Conservation (phyloP, 768 basidiomycete genomes). For the Serendipita sp. region DNA sequence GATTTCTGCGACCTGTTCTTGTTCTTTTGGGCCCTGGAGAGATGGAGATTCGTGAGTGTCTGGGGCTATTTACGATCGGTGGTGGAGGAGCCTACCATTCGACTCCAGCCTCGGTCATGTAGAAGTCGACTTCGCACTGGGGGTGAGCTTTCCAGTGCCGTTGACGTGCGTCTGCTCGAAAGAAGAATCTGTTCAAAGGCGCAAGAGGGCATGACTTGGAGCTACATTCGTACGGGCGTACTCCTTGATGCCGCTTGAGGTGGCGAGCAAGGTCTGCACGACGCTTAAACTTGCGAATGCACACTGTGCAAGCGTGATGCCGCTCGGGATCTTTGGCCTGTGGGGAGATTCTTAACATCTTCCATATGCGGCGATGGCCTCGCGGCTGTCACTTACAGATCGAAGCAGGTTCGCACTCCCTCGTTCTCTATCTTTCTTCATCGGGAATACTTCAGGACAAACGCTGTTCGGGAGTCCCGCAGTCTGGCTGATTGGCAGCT, state of each 20-base stretch:
- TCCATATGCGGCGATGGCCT: not conserved
- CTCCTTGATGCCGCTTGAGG: not conserved
- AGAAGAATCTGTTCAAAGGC: not conserved
- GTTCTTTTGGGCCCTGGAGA: not conserved
- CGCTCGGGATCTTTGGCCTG: not conserved
- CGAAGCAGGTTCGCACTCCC: not conserved
- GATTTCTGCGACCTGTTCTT: not conserved
- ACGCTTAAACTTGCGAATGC: conserved; percentile 4
- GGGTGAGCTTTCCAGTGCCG: conserved; percentile 1
- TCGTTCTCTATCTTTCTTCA: conserved; percentile 1
- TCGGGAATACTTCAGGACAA: not conserved
- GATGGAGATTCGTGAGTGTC: not conserved
- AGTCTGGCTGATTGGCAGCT: not conserved
- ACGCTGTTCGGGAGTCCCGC: not conserved
- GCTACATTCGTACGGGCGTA: not conserved
- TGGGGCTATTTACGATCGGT: no score
- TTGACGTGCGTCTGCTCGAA: conserved; percentile 1
- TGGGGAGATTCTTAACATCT: not conserved
- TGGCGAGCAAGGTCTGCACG: conserved; percentile 2
- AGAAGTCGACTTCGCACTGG: not conserved
- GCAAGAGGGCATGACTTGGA: not conserved
- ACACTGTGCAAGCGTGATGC: not conserved
- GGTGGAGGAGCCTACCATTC: not conserved
- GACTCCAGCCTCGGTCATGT: not conserved
- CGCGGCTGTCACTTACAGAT: not conserved